Conservation (phyloP, 345 rosid genomes). For the Gossypium bickii region DNA sequence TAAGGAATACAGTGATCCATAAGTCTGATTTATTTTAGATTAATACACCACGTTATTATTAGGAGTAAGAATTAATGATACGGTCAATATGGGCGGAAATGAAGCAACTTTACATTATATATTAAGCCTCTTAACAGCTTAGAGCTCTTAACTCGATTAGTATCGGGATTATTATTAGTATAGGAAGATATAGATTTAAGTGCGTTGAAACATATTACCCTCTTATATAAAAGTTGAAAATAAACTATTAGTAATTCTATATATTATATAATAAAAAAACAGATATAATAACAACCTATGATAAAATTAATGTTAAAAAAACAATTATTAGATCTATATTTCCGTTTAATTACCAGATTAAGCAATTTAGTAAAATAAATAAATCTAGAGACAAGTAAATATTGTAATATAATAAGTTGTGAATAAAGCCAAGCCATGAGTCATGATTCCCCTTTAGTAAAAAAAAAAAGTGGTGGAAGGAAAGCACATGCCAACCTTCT, state of each 20-base stretch:
- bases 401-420: neutral
- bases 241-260: too few relatives aligned
- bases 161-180: too few relatives aligned
- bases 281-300: too few relatives aligned
- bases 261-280: too few relatives aligned
- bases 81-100: constrained; percentile 24
- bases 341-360: neutral
- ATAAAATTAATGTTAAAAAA: too few relatives aligned
- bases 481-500: constrained; percentile 42
- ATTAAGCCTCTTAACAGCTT: constrained; percentile 18
- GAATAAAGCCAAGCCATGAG: constrained; percentile 30
- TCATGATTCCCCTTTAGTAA: constrained; percentile 36
- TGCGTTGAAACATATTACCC: too few relatives aligned
- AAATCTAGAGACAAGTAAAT: constrained; percentile 12
- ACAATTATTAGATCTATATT: neutral
- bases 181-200: rapidly evolving
- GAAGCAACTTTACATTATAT: constrained; percentile 8
- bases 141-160: neutral
- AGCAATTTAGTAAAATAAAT: constrained; percentile 19
- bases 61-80: constrained; percentile 6
- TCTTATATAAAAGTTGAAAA: too few relatives aligned
- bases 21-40: neutral
- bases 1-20: neutral
- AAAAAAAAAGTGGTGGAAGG: constrained; percentile 32
- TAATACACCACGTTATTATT: neutral